These are phyloP conservation scores for Dillenia suffruticosa DNA, from an alignment of 164 flowering plant species.

Conservation along the genomic window DNA sequence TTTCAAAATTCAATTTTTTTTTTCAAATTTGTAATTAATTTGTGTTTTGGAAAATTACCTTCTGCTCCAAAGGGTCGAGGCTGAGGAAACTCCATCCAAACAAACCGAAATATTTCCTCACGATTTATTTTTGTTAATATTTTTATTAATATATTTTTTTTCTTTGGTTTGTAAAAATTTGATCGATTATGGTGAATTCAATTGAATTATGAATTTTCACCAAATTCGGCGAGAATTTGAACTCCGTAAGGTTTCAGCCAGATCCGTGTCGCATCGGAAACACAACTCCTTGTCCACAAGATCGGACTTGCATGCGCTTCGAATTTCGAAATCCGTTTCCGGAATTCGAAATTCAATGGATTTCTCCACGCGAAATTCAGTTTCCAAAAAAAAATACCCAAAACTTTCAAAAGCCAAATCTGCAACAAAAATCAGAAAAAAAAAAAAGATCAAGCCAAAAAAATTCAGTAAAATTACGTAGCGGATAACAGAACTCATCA, in stretches of 20 bases:
- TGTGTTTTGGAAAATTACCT: slow-evolving; percentile 29
- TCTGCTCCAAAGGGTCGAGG: slow-evolving; percentile 57
- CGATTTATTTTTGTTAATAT: background rate
- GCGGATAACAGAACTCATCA: background rate
- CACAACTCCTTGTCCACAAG: background rate
- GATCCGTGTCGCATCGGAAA: background rate
- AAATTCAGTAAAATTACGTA: background rate
- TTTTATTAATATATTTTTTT: slow-evolving; percentile 1
- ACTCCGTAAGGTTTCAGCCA: background rate
- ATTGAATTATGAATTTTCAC: background rate
- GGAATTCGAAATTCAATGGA: too few species aligned
- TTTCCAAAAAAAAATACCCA: too few species aligned
- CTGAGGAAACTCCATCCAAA: slow-evolving; percentile 83
- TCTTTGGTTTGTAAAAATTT: background rate
- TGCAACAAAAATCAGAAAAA: background rate
- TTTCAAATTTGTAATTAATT: background rate
- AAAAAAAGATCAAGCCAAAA: background rate
- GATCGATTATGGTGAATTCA: slow-evolving; percentile 1
- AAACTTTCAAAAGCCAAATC: background rate
- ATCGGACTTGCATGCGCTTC: background rate
- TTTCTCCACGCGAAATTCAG: too few species aligned
- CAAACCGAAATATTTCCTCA: background rate
- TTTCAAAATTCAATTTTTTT: background rate
- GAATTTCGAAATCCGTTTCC: background rate
- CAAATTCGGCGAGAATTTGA: background rate